phyloP scores from a whole-genome alignment of 176 grass and related monocot species.

The Juncus inflexus region DNA sequence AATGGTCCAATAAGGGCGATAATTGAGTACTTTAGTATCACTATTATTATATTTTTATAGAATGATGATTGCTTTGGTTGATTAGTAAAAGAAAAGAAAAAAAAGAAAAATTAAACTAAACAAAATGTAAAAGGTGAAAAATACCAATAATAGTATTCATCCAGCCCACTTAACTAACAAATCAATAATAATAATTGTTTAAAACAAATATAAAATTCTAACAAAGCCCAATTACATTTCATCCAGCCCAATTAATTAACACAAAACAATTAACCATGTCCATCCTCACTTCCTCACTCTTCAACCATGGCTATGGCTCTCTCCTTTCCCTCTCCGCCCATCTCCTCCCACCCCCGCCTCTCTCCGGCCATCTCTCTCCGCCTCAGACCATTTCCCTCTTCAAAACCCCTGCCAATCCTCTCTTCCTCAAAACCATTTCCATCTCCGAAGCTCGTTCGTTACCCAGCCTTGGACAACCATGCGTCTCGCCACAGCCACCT shows the following conservation, averaged over 20 bases:
- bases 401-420: neutral
- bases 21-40: no score
- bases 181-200: no score
- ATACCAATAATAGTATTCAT: no score
- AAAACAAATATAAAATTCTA: no score
- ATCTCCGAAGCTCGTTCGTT: conserved; percentile 51
- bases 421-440: conserved; percentile 17
- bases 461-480: conserved; percentile 49
- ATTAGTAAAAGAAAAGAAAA: no score
- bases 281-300: neutral
- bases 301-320: conserved; percentile 5
- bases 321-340: conserved; percentile 1
- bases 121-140: no score
- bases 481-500: conserved; percentile 53
- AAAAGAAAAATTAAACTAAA: no score
- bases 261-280: neutral
- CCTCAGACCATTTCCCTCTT: neutral
- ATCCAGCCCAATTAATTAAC: neutral
- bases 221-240: no score
- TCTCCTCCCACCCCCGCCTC: neutral
- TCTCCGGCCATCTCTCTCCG: neutral
- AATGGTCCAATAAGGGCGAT: no score
- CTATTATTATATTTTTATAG: no score
- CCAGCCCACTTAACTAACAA: no score
- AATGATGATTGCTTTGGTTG: no score